Evolutionary conservation across 225 moss, liverwort and hornwort genomes (phyloP), one percentile per base, ranked within the genome.

Genomic region (Straminergon stramineum): DNA sequence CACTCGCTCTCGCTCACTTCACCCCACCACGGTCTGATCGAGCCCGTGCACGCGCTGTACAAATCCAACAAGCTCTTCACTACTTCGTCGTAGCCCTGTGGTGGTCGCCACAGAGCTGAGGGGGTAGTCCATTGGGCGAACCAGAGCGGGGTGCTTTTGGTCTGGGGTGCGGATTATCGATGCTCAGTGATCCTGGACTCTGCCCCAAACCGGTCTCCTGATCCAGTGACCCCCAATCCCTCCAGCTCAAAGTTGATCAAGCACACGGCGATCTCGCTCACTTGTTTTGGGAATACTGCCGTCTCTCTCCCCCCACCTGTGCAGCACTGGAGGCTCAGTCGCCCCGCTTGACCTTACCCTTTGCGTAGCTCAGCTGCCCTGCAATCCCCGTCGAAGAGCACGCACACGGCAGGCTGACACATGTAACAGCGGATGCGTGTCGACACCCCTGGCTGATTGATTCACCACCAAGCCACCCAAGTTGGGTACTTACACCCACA

Each of bases 81-180:
- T 92, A 84, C 90, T 92, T 89, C 95, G 94, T 53, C 90, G 92
- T 71, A 92, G 92, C 91, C 95, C 98, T 93, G 97, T 96, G 90
- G 98, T 93, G 75, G 94, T 91, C 89, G 95, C 98, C 95, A 93
- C 95, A 92, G 97, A 96, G 92, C 96, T 95, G 85, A 93, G 92
- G 89, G 92, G 92, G 90, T 92, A 95, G 97, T 95, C 98, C 98
- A 98, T 98, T 79, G 92, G 88, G 81, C 70, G 89, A 88, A 86
- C 79, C 87, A 87, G 67, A 79, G 39, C 17, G 17, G 6, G 9
- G 14, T 79, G 53, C 31, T 83, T 53, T 37, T 45, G 58, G 26
- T 65, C 35, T 27, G 4, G 34, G 30, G 34, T 19, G 60, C 79
- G 60, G 89, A 85, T 70, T 85, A 62, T 62, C 61, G 61, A 83